Base-by-base conservation (phyloP, 768 basidiomycete species). In the Candolleomyces eurysporus region DNA sequence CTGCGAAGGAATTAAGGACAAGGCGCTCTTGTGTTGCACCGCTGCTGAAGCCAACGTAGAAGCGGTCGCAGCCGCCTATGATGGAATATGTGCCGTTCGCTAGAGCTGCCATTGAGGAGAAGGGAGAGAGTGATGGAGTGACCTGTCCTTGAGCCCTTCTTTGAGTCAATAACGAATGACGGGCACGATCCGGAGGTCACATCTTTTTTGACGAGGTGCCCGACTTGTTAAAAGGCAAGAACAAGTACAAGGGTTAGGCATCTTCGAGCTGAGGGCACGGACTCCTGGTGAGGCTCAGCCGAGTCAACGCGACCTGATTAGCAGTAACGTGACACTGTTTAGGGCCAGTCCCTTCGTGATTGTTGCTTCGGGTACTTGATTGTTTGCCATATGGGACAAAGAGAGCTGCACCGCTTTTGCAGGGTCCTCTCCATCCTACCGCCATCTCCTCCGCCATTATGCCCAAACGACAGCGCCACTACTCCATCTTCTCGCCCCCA, bases 401-500 rank as follows among this genome's bases (percentile, higher is more conserved):
- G 54, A 39, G 54, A 56, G 54, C 4, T 26, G 45, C 56, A 36
- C 32, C 42, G 46, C 21, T 48, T 57, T 42, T 54, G n/a, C 26
- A 14, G 22, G n/a, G 17, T 32, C 51, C 55, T 49, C 49, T 57
- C 59, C 45, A 60, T 65, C 56, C 40, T 16, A 46, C 51, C 51
- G 42, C 64, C 48, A 57, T 42, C 58, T 46, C 58, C 53, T 55
- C 54, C 19, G 26, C 45, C 54, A 67, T 43, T 19, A 83, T 82
- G 81, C 76, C 82, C 60, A 73, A 73, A 57, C 73, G 77, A 57
- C 76, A 76, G 59, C 74, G 75, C 51, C 71, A 77, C 59, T 91
- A 91, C 70, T 90, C 88, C 45, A 81, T 85, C 21, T 82, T 88
- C 65, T 79, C 80, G 0, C 86, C 88, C 21, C 89, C 90, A 5